Conservation (phyloP, 208 protist genomes). For the Crithidia expoeki region DNA sequence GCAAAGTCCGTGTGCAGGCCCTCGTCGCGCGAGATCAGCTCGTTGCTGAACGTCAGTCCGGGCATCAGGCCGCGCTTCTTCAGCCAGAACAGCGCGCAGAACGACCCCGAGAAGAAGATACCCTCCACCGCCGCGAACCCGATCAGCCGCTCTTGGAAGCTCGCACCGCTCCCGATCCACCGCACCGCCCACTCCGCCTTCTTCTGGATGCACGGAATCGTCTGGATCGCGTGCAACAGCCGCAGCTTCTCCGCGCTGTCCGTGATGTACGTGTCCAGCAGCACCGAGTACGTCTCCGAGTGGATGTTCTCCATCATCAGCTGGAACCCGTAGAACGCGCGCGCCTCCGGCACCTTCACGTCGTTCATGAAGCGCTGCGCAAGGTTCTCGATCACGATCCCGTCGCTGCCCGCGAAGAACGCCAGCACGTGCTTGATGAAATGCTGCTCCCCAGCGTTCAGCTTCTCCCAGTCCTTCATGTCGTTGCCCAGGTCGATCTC, state of each 20-base stretch:
- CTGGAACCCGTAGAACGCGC: slow-evolving; percentile 99
- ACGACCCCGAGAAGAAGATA: slow-evolving; percentile 99
- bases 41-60: slow-evolving; percentile 99
- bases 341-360: slow-evolving; percentile 98
- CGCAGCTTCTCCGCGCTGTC: slow-evolving; percentile 92
- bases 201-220: slow-evolving; percentile 94
- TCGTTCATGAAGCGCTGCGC: slow-evolving; percentile 96
- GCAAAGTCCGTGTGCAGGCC: slow-evolving; percentile 99
- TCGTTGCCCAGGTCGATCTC: slow-evolving; percentile 98
- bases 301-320: slow-evolving; percentile 99
- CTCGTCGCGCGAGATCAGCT: slow-evolving; percentile 99
- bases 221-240: slow-evolving; percentile 97
- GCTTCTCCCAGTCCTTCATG: slow-evolving; percentile 95
- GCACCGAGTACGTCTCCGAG: slow-evolving; percentile 93
- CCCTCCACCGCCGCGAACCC: slow-evolving; percentile 99
- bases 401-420: slow-evolving; percentile 99
- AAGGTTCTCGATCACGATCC: slow-evolving; percentile 99
- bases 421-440: slow-evolving; percentile 99
- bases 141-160: slow-evolving; percentile 97
- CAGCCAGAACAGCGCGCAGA: slow-evolving; percentile 99
- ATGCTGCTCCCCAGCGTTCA: slow-evolving; percentile 97
- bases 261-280: slow-evolving; percentile 97
- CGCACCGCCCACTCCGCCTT: slow-evolving; percentile 99
- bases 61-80: slow-evolving; percentile 99
- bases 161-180: slow-evolving; percentile 75